phyloP scores from a whole-genome alignment of 176 grass and related monocot species.

The Raddia distichophylla region DNA sequence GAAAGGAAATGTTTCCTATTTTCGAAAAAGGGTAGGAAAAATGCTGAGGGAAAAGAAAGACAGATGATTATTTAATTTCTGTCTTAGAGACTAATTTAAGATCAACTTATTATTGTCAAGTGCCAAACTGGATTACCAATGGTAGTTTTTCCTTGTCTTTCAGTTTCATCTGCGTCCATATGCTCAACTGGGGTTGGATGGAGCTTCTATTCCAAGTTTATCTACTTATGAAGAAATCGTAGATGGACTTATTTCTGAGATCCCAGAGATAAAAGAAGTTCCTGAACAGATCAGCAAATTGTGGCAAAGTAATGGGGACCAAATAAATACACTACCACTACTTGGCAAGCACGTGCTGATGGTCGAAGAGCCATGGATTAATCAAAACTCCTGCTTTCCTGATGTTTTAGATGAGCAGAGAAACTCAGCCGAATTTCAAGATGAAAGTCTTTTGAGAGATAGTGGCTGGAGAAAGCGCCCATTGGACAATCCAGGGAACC shows the following conservation, averaged over 20 bases:
- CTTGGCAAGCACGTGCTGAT: constrained; percentile 48
- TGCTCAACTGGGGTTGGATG: constrained; percentile 88
- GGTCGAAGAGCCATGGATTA: constrained; percentile 85
- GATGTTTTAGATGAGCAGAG: constrained; percentile 40
- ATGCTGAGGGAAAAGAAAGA: neutral
- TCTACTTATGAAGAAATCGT: constrained; percentile 67
- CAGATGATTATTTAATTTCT: constrained; percentile 5
- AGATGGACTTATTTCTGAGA: constrained; percentile 78
- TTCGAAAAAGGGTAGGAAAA: constrained; percentile 7
- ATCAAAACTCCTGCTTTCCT: constrained; percentile 39
- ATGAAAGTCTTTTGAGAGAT: constrained; percentile 47
- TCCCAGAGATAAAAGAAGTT: constrained; percentile 78
- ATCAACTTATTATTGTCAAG: constrained; percentile 35
- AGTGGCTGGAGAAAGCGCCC: constrained; percentile 42
- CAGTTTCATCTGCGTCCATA: constrained; percentile 91
- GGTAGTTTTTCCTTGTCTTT: constrained; percentile 31
- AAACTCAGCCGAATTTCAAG: constrained; percentile 47
- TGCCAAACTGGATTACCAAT: constrained; percentile 7
- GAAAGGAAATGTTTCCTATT: constrained; percentile 5
- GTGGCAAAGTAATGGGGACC: constrained; percentile 47
- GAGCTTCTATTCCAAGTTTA: constrained; percentile 66
- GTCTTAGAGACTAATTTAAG: constrained; percentile 17
- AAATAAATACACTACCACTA: constrained; percentile 37
- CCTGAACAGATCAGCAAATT: constrained; percentile 64
- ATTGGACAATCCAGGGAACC: constrained; percentile 50